These are phyloP conservation scores for Scleroderma bovista DNA, from an alignment of 768 basidiomycete genomes.

Conservation along the genomic window DNA sequence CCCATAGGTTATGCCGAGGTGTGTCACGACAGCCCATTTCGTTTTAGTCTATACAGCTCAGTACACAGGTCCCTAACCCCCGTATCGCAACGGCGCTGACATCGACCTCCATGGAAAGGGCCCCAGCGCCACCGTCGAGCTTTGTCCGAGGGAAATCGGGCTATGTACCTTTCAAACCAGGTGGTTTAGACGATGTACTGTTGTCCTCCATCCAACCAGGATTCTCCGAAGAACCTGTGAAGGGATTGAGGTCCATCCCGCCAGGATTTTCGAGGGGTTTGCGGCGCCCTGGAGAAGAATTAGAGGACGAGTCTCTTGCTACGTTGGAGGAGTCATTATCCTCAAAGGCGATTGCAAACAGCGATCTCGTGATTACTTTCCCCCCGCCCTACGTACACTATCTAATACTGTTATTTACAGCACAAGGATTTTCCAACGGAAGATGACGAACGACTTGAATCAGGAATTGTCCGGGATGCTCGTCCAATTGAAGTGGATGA, in stretches of 20 bases:
- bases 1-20: slow-evolving; percentile 83
- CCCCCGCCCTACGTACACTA: slow-evolving; percentile 4
- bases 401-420: slow-evolving; percentile 24
- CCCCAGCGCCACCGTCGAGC: slow-evolving; percentile 68
- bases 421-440: slow-evolving; percentile 12
- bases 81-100: slow-evolving; percentile 65
- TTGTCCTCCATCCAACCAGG: slow-evolving; percentile 25
- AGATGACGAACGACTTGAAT: slow-evolving; percentile 20
- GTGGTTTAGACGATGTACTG: slow-evolving; percentile 73
- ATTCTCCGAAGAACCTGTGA: slow-evolving; percentile 34
- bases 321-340: slow-evolving; percentile 21
- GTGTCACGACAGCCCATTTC: slow-evolving; percentile 12
- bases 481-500: slow-evolving; percentile 62
- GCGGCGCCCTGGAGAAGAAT: slow-evolving; percentile 56
- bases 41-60: background rate
- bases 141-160: slow-evolving; percentile 95
- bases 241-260: slow-evolving; percentile 58
- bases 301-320: slow-evolving; percentile 39
- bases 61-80: slow-evolving; percentile 47
- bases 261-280: slow-evolving; percentile 84
- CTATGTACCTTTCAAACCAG: slow-evolving; percentile 91
- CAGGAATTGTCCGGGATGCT: slow-evolving; percentile 10
- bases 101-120: slow-evolving; percentile 81
- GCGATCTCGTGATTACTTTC: slow-evolving; percentile 12
- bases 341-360: slow-evolving; percentile 1